These are phyloP conservation scores for Kazachstania viticola DNA, from an alignment of 805 yeast genomes.

Conservation along the genomic window DNA sequence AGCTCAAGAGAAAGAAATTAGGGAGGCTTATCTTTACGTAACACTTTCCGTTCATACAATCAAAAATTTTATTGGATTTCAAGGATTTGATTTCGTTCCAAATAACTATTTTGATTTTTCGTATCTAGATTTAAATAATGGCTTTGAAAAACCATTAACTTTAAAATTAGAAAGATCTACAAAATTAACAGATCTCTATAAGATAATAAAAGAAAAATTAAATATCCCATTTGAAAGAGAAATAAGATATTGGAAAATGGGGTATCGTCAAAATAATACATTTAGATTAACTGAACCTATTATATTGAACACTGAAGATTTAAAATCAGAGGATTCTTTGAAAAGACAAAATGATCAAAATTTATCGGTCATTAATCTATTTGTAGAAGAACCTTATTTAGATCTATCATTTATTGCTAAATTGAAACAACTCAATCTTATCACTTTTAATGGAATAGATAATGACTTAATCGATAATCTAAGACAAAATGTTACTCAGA, in stretches of 20 bases:
- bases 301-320: slow-evolving; percentile 11
- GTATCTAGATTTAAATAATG: slow-evolving; percentile 38
- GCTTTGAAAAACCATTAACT: slow-evolving; percentile 34
- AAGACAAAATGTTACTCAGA: slow-evolving; percentile 8
- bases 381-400: slow-evolving; percentile 47
- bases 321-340: slow-evolving; percentile 42
- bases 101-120: slow-evolving; percentile 39
- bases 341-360: slow-evolving; percentile 4
- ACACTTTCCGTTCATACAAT: slow-evolving; percentile 46
- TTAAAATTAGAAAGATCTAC: slow-evolving; percentile 48
- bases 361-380: slow-evolving; percentile 42
- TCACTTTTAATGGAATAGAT: slow-evolving; percentile 3
- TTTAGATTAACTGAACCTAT: slow-evolving; percentile 45
- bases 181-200: slow-evolving; percentile 39
- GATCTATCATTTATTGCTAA: slow-evolving; percentile 14
- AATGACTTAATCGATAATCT: slow-evolving; percentile 15
- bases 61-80: slow-evolving; percentile 42
- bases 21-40: slow-evolving; percentile 59
- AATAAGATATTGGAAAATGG: slow-evolving; percentile 54
- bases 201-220: slow-evolving; percentile 35
- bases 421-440: slow-evolving; percentile 8
- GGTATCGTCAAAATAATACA: slow-evolving; percentile 60
- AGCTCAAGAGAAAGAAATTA: slow-evolving; percentile 43
- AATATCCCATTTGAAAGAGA: slow-evolving; percentile 27
- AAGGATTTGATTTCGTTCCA: slow-evolving; percentile 57